Base-by-base conservation (phyloP, 1,139 yeast species). In the Dujonia santamariae region DNA sequence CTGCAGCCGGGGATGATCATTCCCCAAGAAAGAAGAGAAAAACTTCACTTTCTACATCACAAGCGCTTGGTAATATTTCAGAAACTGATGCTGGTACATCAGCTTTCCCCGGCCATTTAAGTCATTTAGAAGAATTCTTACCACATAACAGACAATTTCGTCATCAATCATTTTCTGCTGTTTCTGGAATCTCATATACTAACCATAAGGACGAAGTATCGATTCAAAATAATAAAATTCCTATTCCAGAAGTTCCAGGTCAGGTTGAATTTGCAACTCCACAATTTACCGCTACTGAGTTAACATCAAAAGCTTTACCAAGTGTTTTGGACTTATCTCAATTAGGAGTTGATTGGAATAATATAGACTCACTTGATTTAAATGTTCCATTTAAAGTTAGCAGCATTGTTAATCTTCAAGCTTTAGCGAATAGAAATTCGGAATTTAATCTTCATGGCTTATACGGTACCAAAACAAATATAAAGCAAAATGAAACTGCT, bases 241-340 rank as follows among this genome's bases (percentile, higher is more conserved):
- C 42, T 31, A 43, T 53, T 12, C 37, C 41, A 3, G 74, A 68
- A 37, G 71, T 65, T 1, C 80, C 90, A 1, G 72, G 72, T 26
- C 85, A 81, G 50, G 87, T 82, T 9, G 85, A 80, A 5, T 85
- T 84, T 51, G 78, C 94, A 2, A 83, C 95, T 2, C 95, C 95
- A 1, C 95, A 85, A 53, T 53, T 80, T 35, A 57, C 65, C 2
- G 71, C 62, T 8, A 42, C 48, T 2, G 62, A 52, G 26, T 42
- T 42, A 37, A 51, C 43, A 28, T 45, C 48, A 16, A 48, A 47
- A 30, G 50, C 46, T 8, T 41, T 52, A 26, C 47, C 47, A 30
- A 50, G 51, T 19, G 57, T 55, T 11, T 41, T 59, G 31, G 64
- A 59, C 31, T 46, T 65, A 30, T 42, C 47, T 31, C 42, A 49